Percentiles rank a stretch among this genome's conserved stretches.
These are phyloP conservation scores for Novymonas esmeraldas DNA, from an alignment of 208 protist species.

Conservation along the genomic window DNA sequence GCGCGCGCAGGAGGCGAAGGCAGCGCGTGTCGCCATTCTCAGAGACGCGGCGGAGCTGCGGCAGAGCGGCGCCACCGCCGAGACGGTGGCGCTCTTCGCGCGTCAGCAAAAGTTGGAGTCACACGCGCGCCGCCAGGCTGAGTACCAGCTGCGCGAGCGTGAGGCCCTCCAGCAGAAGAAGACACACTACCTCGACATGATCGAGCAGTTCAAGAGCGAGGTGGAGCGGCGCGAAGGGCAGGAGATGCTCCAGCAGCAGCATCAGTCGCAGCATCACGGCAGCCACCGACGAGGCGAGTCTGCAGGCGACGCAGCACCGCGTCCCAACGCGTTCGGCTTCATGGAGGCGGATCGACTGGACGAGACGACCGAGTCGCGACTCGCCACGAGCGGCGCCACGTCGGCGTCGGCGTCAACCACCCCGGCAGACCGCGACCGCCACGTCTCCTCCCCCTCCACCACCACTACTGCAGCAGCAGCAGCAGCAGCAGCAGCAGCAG, in stretches of 20 bases:
- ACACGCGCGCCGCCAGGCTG: slow-evolving; percentile 64
- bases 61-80: slow-evolving; percentile 45
- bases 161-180: slow-evolving; percentile 58
- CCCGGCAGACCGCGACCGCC: background rate
- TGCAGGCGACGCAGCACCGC: background rate
- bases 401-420: background rate
- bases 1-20: slow-evolving; percentile 40
- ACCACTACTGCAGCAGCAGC: background rate
- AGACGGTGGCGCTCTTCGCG: slow-evolving; percentile 40
- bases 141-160: slow-evolving; percentile 72
- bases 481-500: too few relatives aligned
- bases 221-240: slow-evolving; percentile 78
- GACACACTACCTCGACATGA: slow-evolving; percentile 57
- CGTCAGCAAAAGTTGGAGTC: slow-evolving; percentile 60
- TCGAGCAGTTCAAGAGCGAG: slow-evolving; percentile 65
- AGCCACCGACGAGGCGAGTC: slow-evolving; percentile 1
- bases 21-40: slow-evolving; percentile 54
- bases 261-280: slow-evolving; percentile 3
- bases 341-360: slow-evolving; percentile 52
- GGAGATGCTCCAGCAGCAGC: slow-evolving; percentile 52
- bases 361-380: slow-evolving; percentile 1
- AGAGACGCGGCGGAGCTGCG: slow-evolving; percentile 69
- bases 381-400: background rate
- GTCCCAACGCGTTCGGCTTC: slow-evolving; percentile 72
- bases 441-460: background rate